A percentile compares a stretch with the other conserved stretches of the same genome.
phyloP scores from a whole-genome alignment of 257 asterid species.

The Ajuga chamaepitys region DNA sequence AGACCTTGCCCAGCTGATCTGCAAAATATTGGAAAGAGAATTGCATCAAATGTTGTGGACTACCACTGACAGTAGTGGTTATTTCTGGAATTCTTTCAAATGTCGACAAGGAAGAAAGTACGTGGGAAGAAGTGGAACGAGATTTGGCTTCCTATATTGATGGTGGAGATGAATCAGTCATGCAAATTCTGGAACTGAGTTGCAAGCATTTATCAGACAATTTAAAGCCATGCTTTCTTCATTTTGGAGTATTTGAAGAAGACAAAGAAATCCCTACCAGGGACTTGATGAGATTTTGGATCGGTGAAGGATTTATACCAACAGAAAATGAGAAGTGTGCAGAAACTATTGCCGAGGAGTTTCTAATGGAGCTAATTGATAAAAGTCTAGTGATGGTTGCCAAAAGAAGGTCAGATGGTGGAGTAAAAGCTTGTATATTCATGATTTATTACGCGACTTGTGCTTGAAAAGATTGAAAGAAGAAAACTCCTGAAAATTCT shows the following conservation, averaged over 20 bases:
- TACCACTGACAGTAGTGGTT: no score
- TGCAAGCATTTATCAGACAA: background rate
- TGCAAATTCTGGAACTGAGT: background rate
- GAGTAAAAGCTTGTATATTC: constrained; percentile 18
- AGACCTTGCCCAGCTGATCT: background rate
- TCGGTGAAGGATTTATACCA: background rate
- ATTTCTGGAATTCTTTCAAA: no score
- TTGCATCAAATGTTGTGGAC: background rate
- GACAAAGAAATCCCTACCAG: background rate
- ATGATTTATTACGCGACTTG: constrained; percentile 17
- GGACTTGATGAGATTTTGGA: background rate
- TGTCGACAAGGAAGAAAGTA: no score
- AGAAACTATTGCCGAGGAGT: background rate
- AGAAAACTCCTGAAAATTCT: background rate
- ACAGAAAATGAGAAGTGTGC: no score
- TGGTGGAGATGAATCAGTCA: background rate
- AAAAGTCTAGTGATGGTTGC: background rate
- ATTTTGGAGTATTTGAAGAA: background rate
- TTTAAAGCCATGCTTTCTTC: background rate
- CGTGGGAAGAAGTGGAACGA: no score
- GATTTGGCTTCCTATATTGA: no score
- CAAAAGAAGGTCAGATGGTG: background rate
- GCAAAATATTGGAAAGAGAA: background rate
- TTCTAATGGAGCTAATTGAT: background rate
- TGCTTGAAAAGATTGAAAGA: constrained; percentile 9